Evolutionary conservation across 352 stramenopile genomes (phyloP), one percentile per base, ranked within the genome.

Genomic region (Halophytophthora batemanensis): DNA sequence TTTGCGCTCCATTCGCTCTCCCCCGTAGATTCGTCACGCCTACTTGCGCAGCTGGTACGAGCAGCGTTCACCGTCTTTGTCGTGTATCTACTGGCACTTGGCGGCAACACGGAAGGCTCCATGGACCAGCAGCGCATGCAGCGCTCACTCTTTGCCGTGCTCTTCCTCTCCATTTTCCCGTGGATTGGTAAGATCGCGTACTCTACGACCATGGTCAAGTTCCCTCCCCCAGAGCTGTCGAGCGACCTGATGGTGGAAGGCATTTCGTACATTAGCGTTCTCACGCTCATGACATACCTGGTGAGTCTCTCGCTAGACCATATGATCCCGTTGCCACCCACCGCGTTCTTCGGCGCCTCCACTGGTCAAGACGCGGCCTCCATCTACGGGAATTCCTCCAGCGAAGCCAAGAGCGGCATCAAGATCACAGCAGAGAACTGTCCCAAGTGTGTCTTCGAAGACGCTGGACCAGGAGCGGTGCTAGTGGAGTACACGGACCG

Each of bases 391-490:
- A 69, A 73, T 17, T 65, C 43, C n/a, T 42, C 56, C 1, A 64
- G 25, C 12, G 62, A 47, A 14, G 43, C 49, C 15, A 19, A 25
- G 15, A 53, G 22, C 15, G 18, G 6, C 38, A 46, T 61, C 28
- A 76, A 65, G 29, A 84, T 93, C 37, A 86, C 80, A 6, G 76
- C 82, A 38, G 84, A 91, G 42, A 88, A 85, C 45, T 95, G 84
- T 29, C 79, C 80, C 1, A 80, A 86, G 39, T 95, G 84, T 50
- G 50, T 95, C 28, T 89, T 84, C 36, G 82, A 95, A 58, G 82
- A 95, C 37, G 84, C 71, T 14, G 84, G 84, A 5, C 71, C 72
- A 2, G 82, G 82, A 38, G 81, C 82, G 25, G 59, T 95, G 37
- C 72, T 93, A 34, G 56, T 86, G 28, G 79, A 93, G 49, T 92